These are phyloP conservation scores for Corylus americana DNA, from an alignment of 306 rosid species.

Conservation along the genomic window DNA sequence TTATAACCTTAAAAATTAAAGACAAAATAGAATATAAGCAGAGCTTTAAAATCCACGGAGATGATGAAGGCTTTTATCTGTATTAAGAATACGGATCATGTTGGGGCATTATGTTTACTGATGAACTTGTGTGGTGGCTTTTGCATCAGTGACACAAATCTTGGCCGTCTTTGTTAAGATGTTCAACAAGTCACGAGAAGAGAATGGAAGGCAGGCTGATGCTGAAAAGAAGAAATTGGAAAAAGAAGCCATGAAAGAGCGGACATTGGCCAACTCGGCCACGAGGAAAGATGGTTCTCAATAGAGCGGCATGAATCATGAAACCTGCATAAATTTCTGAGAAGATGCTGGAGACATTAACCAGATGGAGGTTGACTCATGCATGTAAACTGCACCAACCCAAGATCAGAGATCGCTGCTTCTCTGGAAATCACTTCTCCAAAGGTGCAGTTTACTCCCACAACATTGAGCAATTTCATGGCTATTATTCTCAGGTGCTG, in stretches of 20 bases:
- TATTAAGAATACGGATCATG: neutral
- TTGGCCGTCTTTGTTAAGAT: conserved; percentile 76
- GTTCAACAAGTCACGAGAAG: conserved; percentile 92
- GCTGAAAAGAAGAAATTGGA: conserved; percentile 85
- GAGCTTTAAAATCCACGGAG: neutral
- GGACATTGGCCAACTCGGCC: conserved; percentile 41
- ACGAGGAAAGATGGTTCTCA: conserved; percentile 41
- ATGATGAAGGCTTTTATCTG: neutral
- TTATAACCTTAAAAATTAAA: neutral
- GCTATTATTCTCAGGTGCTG: neutral
- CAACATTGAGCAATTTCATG: neutral
- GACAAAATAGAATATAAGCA: neutral
- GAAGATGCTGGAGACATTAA: neutral
- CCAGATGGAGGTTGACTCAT: neutral
- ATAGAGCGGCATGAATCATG: conserved; percentile 24
- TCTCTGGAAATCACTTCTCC: neutral
- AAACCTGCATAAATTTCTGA: neutral
- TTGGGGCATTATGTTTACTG: neutral
- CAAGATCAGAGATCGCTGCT: neutral
- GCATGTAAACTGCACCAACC: neutral
- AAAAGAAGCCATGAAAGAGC: conserved; percentile 91
- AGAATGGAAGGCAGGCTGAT: conserved; percentile 84
- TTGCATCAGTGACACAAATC: conserved; percentile 82
- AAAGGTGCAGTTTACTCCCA: neutral
- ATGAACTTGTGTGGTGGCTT: conserved; percentile 4